These are phyloP conservation scores for Anisodus acutangulus DNA, from an alignment of 257 asterid genomes.

Conservation along the genomic window DNA sequence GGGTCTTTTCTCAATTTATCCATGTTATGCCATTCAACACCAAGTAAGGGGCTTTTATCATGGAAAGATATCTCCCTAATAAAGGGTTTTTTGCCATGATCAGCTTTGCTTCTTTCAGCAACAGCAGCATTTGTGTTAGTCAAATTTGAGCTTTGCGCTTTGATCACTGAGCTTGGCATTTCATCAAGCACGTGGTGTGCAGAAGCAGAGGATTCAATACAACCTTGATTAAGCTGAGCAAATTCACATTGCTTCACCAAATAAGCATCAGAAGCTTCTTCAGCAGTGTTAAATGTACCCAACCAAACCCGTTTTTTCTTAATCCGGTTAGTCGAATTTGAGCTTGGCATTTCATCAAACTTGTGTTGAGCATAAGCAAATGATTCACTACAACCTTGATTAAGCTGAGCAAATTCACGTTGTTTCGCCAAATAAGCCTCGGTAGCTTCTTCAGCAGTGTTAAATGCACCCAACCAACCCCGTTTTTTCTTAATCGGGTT, in stretches of 20 bases:
- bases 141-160: too few species aligned
- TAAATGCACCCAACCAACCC: neutral
- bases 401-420: neutral
- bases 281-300: neutral
- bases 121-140: too few species aligned
- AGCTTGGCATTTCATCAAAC: neutral
- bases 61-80: neutral
- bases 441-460: neutral
- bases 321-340: neutral
- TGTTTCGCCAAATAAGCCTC: neutral
- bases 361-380: neutral
- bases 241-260: neutral
- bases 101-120: neutral
- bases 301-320: neutral
- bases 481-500: neutral
- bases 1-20: neutral
- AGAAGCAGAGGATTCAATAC: neutral
- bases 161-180: neutral
- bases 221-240: neutral
- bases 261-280: neutral
- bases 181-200: neutral
- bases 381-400: neutral
- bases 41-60: neutral
- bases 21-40: constrained; percentile 10
- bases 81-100: neutral